These are phyloP conservation scores for Flammula alnicola DNA, from an alignment of 1,284 basidiomycete genomes.

Conservation along the genomic window DNA sequence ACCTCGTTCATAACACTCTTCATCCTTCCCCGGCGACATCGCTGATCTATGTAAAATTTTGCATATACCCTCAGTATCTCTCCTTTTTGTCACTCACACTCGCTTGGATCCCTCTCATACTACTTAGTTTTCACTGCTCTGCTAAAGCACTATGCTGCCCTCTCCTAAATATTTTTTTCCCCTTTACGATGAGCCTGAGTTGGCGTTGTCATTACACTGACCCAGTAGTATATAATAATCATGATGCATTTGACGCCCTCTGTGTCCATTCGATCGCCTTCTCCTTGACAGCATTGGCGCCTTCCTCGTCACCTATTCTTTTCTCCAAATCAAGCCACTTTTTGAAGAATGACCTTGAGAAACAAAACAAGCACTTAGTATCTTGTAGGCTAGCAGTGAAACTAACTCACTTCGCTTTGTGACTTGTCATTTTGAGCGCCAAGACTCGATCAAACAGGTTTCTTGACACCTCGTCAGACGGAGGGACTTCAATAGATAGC, in stretches of 20 bases:
- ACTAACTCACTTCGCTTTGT: slow-evolving; percentile 85
- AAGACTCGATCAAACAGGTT: slow-evolving; percentile 87
- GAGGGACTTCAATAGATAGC: neutral
- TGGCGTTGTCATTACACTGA: slow-evolving; percentile 30
- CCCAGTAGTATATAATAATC: slow-evolving; percentile 32
- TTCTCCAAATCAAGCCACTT: slow-evolving; percentile 95
- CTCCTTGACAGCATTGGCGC: slow-evolving; percentile 81
- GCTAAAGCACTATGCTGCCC: slow-evolving; percentile 28
- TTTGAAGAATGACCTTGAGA: slow-evolving; percentile 86
- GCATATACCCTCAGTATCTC: slow-evolving; percentile 53
- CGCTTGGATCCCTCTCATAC: slow-evolving; percentile 33
- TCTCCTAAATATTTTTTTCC: slow-evolving; percentile 29
- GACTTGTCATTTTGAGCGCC: slow-evolving; percentile 86
- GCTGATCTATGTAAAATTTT: slow-evolving; percentile 51
- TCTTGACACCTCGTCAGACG: slow-evolving; percentile 42
- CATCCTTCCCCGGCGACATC: slow-evolving; percentile 32
- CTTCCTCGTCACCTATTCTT: slow-evolving; percentile 85
- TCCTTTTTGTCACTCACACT: slow-evolving; percentile 44
- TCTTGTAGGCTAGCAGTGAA: slow-evolving; percentile 14
- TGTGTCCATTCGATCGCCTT: slow-evolving; percentile 91
- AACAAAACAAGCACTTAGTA: slow-evolving; percentile 16
- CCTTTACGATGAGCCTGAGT: slow-evolving; percentile 25
- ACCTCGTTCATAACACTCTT: slow-evolving; percentile 62
- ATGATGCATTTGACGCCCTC: slow-evolving; percentile 45
- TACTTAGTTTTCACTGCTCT: slow-evolving; percentile 26